phyloP scores from a whole-genome alignment of 2,329 filamentous ascomycete genomes.

The Paecilomyces variotii region DNA sequence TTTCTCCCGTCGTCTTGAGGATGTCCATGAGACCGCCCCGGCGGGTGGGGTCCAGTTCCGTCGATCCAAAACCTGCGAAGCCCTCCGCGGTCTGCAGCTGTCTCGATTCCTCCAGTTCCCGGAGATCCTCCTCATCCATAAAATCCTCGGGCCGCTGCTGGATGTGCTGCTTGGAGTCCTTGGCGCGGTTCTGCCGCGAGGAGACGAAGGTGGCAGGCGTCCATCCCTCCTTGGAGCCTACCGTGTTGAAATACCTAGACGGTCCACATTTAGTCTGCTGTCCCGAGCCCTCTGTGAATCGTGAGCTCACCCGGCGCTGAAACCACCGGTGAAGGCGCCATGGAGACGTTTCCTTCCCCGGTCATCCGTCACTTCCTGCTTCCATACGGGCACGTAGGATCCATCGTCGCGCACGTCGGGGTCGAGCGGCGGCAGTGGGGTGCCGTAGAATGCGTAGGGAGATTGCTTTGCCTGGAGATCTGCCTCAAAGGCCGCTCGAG shows the following conservation, averaged over 20 bases:
- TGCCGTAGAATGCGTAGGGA: constrained; percentile 74
- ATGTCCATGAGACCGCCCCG: constrained; percentile 60
- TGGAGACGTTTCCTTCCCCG: constrained; percentile 83
- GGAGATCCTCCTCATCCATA: constrained; percentile 96
- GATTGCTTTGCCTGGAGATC: constrained; percentile 60
- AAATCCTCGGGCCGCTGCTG: constrained; percentile 74
- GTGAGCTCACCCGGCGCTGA: constrained; percentile 75
- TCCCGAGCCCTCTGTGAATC: constrained; percentile 19
- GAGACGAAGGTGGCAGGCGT: constrained; percentile 86
- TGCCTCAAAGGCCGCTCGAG: constrained; percentile 68
- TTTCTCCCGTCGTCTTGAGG: constrained; percentile 65
- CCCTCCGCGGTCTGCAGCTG: constrained; percentile 63
- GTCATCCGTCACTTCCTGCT: constrained; percentile 94
- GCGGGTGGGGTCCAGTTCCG: constrained; percentile 46
- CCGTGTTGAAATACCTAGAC: constrained; percentile 87
- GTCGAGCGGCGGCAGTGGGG: constrained; percentile 71
- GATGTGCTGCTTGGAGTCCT: constrained; percentile 48
- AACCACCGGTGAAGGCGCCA: constrained; percentile 93
- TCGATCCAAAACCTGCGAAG: constrained; percentile 69
- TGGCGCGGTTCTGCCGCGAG: constrained; percentile 69
- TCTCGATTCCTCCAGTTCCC: constrained; percentile 72
- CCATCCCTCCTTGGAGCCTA: constrained; percentile 98
- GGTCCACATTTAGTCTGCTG: constrained; percentile 24
- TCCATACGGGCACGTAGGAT: constrained; percentile 91
- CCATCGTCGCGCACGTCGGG: constrained; percentile 76